Conservation (phyloP, 805 yeast genomes). For the Yamadazyma paraphyllophila region DNA sequence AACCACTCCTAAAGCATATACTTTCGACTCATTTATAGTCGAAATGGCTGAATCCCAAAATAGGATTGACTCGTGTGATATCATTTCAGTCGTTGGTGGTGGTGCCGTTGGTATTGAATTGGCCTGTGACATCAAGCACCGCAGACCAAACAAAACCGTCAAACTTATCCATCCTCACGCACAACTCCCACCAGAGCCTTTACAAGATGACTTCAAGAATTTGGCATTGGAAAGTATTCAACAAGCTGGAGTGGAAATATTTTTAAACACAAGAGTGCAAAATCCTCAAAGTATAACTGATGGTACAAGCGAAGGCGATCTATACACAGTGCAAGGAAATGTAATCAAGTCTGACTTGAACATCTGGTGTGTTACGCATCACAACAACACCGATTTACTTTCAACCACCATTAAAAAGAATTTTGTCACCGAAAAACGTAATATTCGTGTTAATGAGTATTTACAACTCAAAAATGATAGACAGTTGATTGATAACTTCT, state of each 20-base stretch:
- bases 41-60: constrained; percentile 41
- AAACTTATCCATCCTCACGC: constrained; percentile 38
- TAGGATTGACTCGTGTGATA: constrained; percentile 31
- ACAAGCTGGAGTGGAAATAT: constrained; percentile 26
- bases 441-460: constrained; percentile 35
- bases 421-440: constrained; percentile 27
- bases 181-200: constrained; percentile 37
- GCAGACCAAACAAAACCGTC: constrained; percentile 32
- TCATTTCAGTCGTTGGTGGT: constrained; percentile 44
- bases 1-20: constrained; percentile 47
- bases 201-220: constrained; percentile 27
- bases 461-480: constrained; percentile 28
- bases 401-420: constrained; percentile 16
- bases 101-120: constrained; percentile 46
- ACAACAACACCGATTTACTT: constrained; percentile 32
- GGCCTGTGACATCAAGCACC: constrained; percentile 39
- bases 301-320: constrained; percentile 24
- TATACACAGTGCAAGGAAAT: constrained; percentile 27
- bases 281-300: constrained; percentile 6
- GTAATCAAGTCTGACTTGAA: constrained; percentile 28
- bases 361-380: constrained; percentile 36
- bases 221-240: constrained; percentile 25
- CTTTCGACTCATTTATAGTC: constrained; percentile 30
- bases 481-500: constrained; percentile 23
- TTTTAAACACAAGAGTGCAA: constrained; percentile 30